These are phyloP conservation scores for Aspergillus sclerotialis DNA, from an alignment of 2,329 filamentous ascomycete species.

Conservation along the genomic window DNA sequence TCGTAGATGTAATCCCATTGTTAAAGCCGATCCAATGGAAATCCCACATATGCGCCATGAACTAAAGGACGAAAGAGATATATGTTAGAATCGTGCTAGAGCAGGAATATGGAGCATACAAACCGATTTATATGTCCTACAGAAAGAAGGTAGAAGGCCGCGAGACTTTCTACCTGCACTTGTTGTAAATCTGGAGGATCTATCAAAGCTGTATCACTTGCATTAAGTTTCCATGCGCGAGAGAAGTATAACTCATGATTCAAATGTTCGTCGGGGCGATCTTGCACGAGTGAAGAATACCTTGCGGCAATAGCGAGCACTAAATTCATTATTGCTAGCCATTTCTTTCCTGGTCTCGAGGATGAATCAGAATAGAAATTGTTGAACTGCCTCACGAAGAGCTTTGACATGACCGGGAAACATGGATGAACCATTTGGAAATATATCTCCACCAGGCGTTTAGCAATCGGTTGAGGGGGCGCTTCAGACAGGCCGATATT, in stretches of 20 bases:
- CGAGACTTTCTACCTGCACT: constrained; percentile 36
- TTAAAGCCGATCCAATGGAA: constrained; percentile 34
- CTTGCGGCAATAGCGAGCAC: constrained; percentile 38
- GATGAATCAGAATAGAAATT: constrained; percentile 26
- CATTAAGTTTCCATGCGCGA: constrained; percentile 34
- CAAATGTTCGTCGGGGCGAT: constrained; percentile 16
- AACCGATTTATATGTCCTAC: constrained; percentile 39
- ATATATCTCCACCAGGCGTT: constrained; percentile 33
- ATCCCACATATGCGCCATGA: constrained; percentile 37
- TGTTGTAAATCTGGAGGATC: constrained; percentile 38
- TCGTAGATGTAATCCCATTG: constrained; percentile 38
- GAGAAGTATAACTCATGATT: constrained; percentile 33
- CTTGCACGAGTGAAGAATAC: constrained; percentile 25
- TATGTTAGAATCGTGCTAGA: neutral
- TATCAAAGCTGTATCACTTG: constrained; percentile 28
- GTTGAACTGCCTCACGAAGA: constrained; percentile 34
- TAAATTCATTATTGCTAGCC: constrained; percentile 38
- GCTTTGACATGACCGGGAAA: constrained; percentile 37
- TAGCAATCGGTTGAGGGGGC: constrained; percentile 30
- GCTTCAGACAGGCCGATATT: constrained; percentile 30
- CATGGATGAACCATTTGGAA: constrained; percentile 33
- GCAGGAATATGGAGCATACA: neutral
- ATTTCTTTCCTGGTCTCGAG: constrained; percentile 30
- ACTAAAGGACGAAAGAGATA: constrained; percentile 14
- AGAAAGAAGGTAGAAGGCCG: constrained; percentile 34